Conservation (phyloP, 2,329 filamentous ascomycete species). For the Lachnum nothofagi region DNA sequence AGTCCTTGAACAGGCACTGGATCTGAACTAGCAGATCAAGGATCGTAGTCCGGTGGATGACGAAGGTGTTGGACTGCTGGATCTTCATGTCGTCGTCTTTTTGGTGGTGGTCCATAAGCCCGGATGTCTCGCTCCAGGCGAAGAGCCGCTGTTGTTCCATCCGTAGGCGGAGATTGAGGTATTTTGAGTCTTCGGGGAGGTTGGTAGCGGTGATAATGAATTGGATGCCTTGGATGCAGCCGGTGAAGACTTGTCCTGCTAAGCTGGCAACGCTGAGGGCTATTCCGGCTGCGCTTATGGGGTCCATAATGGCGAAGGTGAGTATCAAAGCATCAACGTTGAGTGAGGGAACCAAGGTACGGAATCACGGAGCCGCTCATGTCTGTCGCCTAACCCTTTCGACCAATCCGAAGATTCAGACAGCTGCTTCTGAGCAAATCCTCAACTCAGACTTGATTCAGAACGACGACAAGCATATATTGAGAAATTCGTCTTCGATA, state of each 20-base stretch:
- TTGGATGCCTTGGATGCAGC: conserved; percentile 45
- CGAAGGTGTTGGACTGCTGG: conserved; percentile 44
- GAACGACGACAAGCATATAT: too few relatives aligned
- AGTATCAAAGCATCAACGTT: too few relatives aligned
- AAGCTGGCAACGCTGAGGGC: conserved; percentile 40
- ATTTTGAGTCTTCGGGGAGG: conserved; percentile 45
- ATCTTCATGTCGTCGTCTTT: conserved; percentile 39
- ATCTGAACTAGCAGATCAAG: conserved; percentile 45
- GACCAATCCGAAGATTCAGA: too few relatives aligned
- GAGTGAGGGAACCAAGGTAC: too few relatives aligned
- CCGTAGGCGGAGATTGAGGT: conserved; percentile 44
- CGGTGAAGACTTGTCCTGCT: conserved; percentile 43
- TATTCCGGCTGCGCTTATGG: conserved; percentile 28
- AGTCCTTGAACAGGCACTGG: conserved; percentile 44
- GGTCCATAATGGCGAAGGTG: too few relatives aligned
- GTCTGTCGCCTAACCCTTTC: too few relatives aligned
- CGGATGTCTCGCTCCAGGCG: conserved; percentile 47
- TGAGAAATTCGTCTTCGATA: too few relatives aligned
- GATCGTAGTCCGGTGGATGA: conserved; percentile 45
- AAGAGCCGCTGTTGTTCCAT: conserved; percentile 48
- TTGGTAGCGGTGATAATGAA: conserved; percentile 44
- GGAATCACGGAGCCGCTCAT: too few relatives aligned
- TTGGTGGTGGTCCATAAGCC: conserved; percentile 41
- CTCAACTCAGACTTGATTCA: too few relatives aligned
- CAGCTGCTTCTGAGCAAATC: too few relatives aligned